phyloP scores from a whole-genome alignment of 345 rosid species.

The Salix udensis region DNA sequence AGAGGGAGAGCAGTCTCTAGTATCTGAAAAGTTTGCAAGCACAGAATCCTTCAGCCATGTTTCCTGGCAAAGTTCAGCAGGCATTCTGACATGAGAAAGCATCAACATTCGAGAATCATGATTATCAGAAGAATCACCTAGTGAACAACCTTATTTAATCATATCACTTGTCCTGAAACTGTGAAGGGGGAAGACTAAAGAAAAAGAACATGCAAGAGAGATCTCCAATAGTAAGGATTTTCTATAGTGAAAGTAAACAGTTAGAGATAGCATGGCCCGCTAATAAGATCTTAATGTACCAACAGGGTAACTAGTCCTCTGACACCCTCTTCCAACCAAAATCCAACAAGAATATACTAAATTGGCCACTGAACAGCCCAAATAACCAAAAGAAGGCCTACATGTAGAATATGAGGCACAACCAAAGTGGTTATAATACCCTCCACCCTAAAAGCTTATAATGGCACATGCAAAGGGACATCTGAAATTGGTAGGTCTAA shows the following conservation, averaged over 20 bases:
- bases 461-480: background rate
- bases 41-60: conserved; percentile 78
- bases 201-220: background rate
- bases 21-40: conserved; percentile 75
- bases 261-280: background rate
- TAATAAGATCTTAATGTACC: background rate
- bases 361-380: background rate
- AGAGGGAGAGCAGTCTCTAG: conserved; percentile 74
- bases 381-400: background rate
- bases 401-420: background rate
- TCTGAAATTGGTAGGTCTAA: background rate
- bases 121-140: background rate
- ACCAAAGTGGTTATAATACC: background rate
- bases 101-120: conserved; percentile 17
- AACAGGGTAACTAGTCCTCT: background rate
- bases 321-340: background rate
- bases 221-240: background rate
- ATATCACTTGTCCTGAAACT: conserved; percentile 4
- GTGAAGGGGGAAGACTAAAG: background rate
- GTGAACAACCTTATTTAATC: background rate
- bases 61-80: conserved; percentile 64
- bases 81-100: conserved; percentile 32
- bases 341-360: background rate
- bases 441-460: background rate
- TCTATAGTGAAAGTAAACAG: background rate